Conservation (phyloP, 2,329 filamentous ascomycete species). For the Aspergillus unguis region DNA sequence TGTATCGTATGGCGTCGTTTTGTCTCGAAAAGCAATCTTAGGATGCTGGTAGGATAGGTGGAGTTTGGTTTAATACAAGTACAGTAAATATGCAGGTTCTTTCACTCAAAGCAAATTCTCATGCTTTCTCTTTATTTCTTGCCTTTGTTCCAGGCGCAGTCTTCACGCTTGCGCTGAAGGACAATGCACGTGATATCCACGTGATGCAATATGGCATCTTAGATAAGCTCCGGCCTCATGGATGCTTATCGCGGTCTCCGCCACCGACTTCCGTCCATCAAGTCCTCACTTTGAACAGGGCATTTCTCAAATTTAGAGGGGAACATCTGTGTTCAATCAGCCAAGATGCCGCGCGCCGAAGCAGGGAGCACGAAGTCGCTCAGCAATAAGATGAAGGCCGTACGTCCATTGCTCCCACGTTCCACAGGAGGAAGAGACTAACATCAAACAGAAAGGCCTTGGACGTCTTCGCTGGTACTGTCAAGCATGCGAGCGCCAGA, state of each 20-base stretch:
- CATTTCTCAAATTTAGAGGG: background rate
- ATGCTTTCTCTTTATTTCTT: too few relatives aligned
- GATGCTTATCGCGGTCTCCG: background rate
- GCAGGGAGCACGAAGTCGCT: constrained; percentile 87
- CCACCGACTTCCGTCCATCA: background rate
- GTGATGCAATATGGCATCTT: too few relatives aligned
- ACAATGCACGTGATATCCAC: too few relatives aligned
- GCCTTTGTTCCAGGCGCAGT: too few relatives aligned
- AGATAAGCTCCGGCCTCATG: background rate
- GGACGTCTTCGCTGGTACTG: constrained; percentile 91
- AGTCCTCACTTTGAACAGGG: background rate
- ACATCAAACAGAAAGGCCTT: constrained; percentile 42
- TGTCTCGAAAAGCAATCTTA: constrained; percentile 22
- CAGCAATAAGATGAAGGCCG: constrained; percentile 81
- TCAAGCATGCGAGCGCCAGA: constrained; percentile 72
- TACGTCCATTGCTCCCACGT: constrained; percentile 52
- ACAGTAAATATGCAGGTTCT: constrained; percentile 13
- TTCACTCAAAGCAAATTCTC: background rate
- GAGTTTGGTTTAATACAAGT: constrained; percentile 21
- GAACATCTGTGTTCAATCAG: background rate
- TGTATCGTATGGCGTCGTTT: constrained; percentile 20
- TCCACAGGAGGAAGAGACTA: constrained; percentile 4
- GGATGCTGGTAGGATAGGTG: constrained; percentile 23
- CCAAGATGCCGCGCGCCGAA: constrained; percentile 85
- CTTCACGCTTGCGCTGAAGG: too few relatives aligned